Base-by-base conservation (phyloP, 1,284 basidiomycete species). In the Irpex lacteus region DNA sequence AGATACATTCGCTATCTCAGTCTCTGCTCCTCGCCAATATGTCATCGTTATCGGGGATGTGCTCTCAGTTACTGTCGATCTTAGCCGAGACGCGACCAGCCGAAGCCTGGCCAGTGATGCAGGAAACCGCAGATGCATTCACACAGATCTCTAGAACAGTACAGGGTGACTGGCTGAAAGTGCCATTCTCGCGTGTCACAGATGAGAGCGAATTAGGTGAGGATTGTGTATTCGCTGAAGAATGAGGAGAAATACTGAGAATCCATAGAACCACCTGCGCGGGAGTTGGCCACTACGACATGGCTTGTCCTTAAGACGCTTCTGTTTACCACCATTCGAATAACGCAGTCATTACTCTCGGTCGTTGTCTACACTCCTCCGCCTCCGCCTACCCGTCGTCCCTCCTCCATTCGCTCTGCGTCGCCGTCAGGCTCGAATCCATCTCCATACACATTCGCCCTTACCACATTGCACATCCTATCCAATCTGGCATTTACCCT, bases 261-360 rank as follows among this genome's bases (percentile, higher is more conserved):
- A 44, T 40, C 37, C 21, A 38, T 61, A 84, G 79, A 73, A 7
- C 73, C 77, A 15, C 78, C 80, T 19, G 78, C 81, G 0, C 80
- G 78, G 40, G 77, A 81, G n/a, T 64, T 84, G 9, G 73, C 79
- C 1, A 78, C 79, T 26, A 73, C 78, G 7, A 77, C 86, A 8
- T 92, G 90, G 90, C 77, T 77, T 4, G 78, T 83, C 26, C 79
- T 92, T 68, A 92, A 92, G 74, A 90, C 87, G 0, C 70, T 90
- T 0, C 77, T 92, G 8, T 92, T 92, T 73, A 83, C 83, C 21
- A 83, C 75, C 2, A 79, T 92, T 59, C 89, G 91, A 87, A 74
- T 92, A 32, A 76, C 85, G 2, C 87, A 91, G 67, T 79, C 85
- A 3, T 76, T 84, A n/a, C 80, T 92, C 19, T 82, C 81, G 2